Evolutionary conservation across 108 stramenopile genomes (phyloP), one percentile per base, ranked within the genome.

Genomic region (Skeletonema grethae): DNA sequence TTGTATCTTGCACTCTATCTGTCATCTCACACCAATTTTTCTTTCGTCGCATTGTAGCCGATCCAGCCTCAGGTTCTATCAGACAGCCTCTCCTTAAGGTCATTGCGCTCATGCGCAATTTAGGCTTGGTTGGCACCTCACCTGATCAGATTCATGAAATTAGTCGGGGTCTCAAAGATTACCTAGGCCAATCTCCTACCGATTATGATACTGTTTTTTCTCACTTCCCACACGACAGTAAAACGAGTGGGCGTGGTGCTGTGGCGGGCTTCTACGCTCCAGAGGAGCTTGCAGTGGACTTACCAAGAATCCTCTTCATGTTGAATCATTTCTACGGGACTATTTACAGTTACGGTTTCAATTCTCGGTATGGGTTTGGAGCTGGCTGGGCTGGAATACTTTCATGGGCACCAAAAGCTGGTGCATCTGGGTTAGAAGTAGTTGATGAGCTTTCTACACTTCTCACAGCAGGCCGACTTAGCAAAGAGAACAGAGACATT

Each of bases 11-110:
- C 38, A 11, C 12, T 39, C 1, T 28, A 28, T 39, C 38, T 39
- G 12, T 1, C 12, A 39, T 11, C 38, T 39, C 12, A 39, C 1
- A 2, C 38, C 25, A 28, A 39, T 12, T 39, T 28, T 39, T 39
- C 11, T 39, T 39, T 39, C 12, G 12, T 39, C 9, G 12, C 38
- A 34, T 34, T 34, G 6, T 34, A 39, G 50, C 31, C 3, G 77
- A 92, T 55, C 87, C 88, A 6, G 72, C 74, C 48, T 65, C 73
- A 70, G 90, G 90, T 18, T 67, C 74, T 24, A 48, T 91, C 2
- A 73, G 79, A 39, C 87, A 92, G 73, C 87, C 91, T 4, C 67
- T 88, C 18, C 38, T 90, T n/a, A 85, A 84, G 73, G 43, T 79
- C 20, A 11, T 73, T 22, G 65, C 65, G 30, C 48, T 73, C 61